Percentiles rank a stretch among this genome's conserved stretches.
These are phyloP conservation scores for Dioscorea cayenensis DNA, from an alignment of 116 monocot species.

Conservation along the genomic window DNA sequence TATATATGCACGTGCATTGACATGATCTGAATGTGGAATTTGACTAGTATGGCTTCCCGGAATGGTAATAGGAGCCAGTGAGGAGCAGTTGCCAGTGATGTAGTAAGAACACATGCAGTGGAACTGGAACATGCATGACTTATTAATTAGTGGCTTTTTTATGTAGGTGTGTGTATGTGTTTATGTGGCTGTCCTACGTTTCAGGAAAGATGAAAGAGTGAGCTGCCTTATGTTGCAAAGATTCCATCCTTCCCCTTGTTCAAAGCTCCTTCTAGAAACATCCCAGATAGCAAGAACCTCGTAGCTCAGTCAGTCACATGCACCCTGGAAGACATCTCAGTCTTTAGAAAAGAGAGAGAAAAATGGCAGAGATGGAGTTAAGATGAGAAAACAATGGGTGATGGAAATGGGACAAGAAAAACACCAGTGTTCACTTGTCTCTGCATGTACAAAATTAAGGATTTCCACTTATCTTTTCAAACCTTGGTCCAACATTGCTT, in stretches of 20 bases:
- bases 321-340: not conserved
- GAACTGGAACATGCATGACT: not conserved
- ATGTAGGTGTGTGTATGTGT: not conserved
- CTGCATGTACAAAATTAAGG: no score
- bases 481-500: no score
- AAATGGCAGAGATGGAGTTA: not conserved
- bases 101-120: not conserved
- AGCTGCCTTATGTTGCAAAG: constrained; percentile 12
- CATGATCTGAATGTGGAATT: not conserved
- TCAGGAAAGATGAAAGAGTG: constrained; percentile 1
- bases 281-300: not conserved
- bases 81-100: not conserved
- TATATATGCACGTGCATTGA: constrained; percentile 1
- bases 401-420: not conserved
- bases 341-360: not conserved
- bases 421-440: not conserved
- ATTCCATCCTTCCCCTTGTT: constrained; percentile 6
- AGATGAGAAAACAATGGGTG: constrained; percentile 1
- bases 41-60: not conserved
- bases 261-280: constrained; percentile 3
- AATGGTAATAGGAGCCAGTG: not conserved
- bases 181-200: not conserved
- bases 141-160: not conserved
- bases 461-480: no score
- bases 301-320: not conserved